These are phyloP conservation scores for Sequoiadendron giganteum DNA, from an alignment of 75 land plant species.

Conservation along the genomic window DNA sequence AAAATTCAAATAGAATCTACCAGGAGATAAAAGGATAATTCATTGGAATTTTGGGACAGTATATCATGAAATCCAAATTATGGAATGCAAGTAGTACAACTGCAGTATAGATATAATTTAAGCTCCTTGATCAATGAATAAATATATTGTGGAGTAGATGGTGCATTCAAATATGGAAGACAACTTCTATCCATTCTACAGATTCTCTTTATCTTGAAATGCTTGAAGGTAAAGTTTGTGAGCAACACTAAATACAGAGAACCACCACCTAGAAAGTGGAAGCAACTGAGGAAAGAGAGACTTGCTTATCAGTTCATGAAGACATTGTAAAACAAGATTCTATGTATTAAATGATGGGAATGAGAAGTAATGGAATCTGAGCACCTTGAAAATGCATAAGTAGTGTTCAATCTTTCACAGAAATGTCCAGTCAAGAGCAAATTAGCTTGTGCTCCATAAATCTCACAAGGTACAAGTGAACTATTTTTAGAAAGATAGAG, in stretches of 20 bases:
- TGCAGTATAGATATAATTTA: background rate
- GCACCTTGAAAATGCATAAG: background rate
- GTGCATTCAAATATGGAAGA: background rate
- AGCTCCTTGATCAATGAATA: background rate
- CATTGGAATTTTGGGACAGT: background rate
- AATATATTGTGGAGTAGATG: background rate
- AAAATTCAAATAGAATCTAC: no score
- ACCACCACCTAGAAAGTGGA: background rate
- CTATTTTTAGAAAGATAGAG: background rate
- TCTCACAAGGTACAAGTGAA: background rate
- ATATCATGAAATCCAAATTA: no score
- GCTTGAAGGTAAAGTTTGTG: background rate
- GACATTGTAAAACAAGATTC: background rate
- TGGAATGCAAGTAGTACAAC: no score
- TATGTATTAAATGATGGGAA: background rate
- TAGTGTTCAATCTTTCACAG: background rate
- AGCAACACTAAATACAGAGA: no score
- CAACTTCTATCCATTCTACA: background rate
- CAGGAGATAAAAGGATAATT: no score
- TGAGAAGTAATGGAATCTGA: background rate
- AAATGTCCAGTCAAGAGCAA: background rate
- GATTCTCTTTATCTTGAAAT: background rate
- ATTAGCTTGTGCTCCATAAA: background rate
- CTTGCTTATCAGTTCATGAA: background rate
- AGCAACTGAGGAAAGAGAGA: background rate